Conservation (phyloP, 2,329 filamentous ascomycete genomes). For the Trichophyton equinum region DNA sequence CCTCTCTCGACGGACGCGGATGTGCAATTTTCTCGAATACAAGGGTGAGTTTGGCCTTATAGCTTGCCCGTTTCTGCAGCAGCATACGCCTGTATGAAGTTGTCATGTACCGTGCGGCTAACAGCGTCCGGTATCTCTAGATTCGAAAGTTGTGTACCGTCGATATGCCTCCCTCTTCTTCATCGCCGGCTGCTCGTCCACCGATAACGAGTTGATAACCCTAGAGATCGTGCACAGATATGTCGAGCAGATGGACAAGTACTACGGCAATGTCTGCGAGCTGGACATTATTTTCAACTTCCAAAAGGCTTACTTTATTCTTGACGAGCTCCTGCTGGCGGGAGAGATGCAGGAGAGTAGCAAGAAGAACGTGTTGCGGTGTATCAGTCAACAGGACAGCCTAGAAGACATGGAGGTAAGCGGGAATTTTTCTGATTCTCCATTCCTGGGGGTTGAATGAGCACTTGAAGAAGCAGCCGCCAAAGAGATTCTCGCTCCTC, state of each 20-base stretch:
- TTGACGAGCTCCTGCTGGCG: slow-evolving; percentile 88
- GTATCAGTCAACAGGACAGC: slow-evolving; percentile 93
- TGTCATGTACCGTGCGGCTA: background rate
- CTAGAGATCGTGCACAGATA: slow-evolving; percentile 98
- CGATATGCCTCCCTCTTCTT: slow-evolving; percentile 98
- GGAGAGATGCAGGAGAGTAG: slow-evolving; percentile 98
- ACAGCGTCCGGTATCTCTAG: slow-evolving; percentile 37
- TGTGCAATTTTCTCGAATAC: slow-evolving; percentile 99
- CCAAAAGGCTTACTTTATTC: slow-evolving; percentile 98
- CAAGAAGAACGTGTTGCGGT: slow-evolving; percentile 95
- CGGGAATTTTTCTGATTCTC: slow-evolving; percentile 19
- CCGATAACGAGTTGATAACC: slow-evolving; percentile 95
- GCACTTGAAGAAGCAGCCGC: background rate
- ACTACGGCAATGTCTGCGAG: slow-evolving; percentile 99
- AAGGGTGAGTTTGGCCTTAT: slow-evolving; percentile 53
- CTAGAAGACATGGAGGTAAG: slow-evolving; percentile 98
- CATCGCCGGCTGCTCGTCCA: slow-evolving; percentile 93
- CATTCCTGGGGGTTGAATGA: background rate
- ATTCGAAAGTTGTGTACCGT: slow-evolving; percentile 97
- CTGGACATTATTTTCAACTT: slow-evolving; percentile 99
- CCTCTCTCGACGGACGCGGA: slow-evolving; percentile 84
- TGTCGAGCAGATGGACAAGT: slow-evolving; percentile 99
- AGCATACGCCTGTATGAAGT: background rate
- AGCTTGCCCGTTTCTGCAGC: background rate
- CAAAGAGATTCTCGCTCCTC: background rate